Evolutionary conservation across 169 alveolate genomes (phyloP).

Genomic region (Cryptosporidium viatorum): DNA sequence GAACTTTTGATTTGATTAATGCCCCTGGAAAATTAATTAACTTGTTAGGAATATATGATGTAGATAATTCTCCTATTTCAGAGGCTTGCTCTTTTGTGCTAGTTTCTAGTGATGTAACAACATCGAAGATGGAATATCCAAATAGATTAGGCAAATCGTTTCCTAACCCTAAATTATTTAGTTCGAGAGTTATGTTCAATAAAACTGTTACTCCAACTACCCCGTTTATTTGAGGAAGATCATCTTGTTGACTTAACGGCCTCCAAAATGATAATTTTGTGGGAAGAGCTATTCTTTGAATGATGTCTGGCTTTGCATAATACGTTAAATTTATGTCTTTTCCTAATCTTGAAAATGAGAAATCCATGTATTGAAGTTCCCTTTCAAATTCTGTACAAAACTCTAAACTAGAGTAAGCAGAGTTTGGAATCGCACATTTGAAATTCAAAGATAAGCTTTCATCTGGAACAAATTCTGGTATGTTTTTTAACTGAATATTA

Average conservation of each 20-base stretch:
- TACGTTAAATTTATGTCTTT: constrained; percentile 35
- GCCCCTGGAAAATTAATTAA: constrained; percentile 30
- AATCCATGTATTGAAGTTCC: not conserved
- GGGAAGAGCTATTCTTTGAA: constrained; percentile 14
- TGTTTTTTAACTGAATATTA: constrained; percentile 6
- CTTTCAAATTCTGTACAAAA: constrained; percentile 35
- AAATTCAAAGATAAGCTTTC: constrained; percentile 20
- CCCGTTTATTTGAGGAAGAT: not conserved
- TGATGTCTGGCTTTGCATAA: constrained; percentile 1
- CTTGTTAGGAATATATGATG: not conserved
- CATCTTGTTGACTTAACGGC: not conserved
- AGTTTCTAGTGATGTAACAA: constrained; percentile 3
- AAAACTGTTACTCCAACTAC: constrained; percentile 42
- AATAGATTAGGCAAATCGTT: constrained; percentile 23
- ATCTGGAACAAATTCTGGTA: constrained; percentile 33
- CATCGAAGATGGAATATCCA: constrained; percentile 21
- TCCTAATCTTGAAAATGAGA: constrained; percentile 38
- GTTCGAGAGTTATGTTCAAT: constrained; percentile 1
- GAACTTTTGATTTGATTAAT: constrained; percentile 33
- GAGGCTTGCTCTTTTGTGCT: not conserved
- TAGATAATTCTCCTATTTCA: constrained; percentile 45
- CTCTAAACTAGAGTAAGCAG: constrained; percentile 15
- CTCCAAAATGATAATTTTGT: constrained; percentile 22
- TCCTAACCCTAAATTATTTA: not conserved
- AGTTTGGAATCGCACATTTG: constrained; percentile 28